Conservation (phyloP, 768 basidiomycete species). For the Lactarius deliciosus region DNA sequence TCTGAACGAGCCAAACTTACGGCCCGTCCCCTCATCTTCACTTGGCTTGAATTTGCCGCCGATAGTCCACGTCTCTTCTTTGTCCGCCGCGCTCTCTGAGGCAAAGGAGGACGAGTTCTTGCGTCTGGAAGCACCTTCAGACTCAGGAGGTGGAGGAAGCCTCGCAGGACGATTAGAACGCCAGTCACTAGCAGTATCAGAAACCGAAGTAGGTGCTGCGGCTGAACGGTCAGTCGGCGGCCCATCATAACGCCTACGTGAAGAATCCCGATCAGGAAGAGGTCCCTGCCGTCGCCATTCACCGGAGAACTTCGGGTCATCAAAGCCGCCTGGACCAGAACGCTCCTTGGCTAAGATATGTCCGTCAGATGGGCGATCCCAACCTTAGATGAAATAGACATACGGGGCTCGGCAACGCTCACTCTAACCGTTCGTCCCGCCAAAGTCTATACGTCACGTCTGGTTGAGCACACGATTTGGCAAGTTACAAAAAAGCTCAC, state of each 20-base stretch:
- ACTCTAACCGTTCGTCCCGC: slow-evolving; percentile 82
- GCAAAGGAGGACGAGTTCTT: slow-evolving; percentile 57
- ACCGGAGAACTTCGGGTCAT: slow-evolving; percentile 76
- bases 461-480: not conserved
- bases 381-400: slow-evolving; percentile 38
- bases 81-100: slow-evolving; percentile 59
- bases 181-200: slow-evolving; percentile 70
- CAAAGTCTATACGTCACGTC: slow-evolving; percentile 47
- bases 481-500: slow-evolving; percentile 44
- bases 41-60: slow-evolving; percentile 73
- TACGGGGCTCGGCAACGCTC: slow-evolving; percentile 95
- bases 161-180: slow-evolving; percentile 52
- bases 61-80: slow-evolving; percentile 75
- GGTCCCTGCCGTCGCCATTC: slow-evolving; percentile 90
- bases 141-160: slow-evolving; percentile 42
- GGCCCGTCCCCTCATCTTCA: slow-evolving; percentile 34
- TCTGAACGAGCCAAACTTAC: slow-evolving; percentile 35
- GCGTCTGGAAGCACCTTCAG: slow-evolving; percentile 46
- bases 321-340: slow-evolving; percentile 52
- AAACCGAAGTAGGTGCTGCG: slow-evolving; percentile 46
- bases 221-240: slow-evolving; percentile 44
- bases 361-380: slow-evolving; percentile 3
- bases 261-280: slow-evolving; percentile 68
- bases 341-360: slow-evolving; percentile 69
- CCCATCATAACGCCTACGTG: slow-evolving; percentile 68